Conservation (phyloP, 768 basidiomycete species). For the Calocybe indica region DNA sequence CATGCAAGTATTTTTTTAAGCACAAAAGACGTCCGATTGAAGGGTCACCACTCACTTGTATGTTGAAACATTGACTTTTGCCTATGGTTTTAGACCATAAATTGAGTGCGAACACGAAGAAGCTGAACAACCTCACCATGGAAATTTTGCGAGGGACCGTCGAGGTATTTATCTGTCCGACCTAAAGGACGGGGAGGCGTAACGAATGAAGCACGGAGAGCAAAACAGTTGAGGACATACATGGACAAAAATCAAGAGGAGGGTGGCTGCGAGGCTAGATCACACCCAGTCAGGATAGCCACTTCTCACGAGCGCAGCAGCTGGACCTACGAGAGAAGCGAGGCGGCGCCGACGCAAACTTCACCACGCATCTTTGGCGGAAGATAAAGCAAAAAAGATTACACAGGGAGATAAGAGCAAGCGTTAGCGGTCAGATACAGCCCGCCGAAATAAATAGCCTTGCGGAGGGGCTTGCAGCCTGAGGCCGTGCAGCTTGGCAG, state of each 20-base stretch:
- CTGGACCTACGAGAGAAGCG: conserved; percentile 61
- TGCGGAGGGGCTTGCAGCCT: conserved; percentile 4
- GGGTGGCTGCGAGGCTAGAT: conserved; percentile 39
- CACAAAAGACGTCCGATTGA: conserved; percentile 1
- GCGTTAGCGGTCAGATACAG: conserved; percentile 10
- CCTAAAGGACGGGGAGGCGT: conserved; percentile 35
- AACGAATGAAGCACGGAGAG: conserved; percentile 11
- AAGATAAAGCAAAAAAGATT: conserved; percentile 10
- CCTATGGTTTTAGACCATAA: conserved; percentile 29
- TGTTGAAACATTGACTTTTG: conserved; percentile 59
- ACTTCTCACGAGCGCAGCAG: conserved; percentile 5
- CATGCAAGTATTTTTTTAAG: not conserved
- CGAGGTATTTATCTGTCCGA: conserved; percentile 79
- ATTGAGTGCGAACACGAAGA: conserved; percentile 1
- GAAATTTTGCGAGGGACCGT: conserved; percentile 64
- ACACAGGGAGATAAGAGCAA: conserved; percentile 14
- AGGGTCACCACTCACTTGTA: conserved; percentile 50
- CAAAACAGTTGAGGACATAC: conserved; percentile 34
- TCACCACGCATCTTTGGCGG: conserved; percentile 59
- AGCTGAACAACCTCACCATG: conserved; percentile 45
- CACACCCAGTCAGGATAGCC: conserved; percentile 3
- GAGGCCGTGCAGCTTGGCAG: not conserved
- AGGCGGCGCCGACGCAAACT: conserved; percentile 67
- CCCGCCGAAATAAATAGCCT: conserved; percentile 14
- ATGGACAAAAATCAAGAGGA: conserved; percentile 78